Conservation (phyloP, 768 basidiomycete genomes). For the Lyophyllum atratum region DNA sequence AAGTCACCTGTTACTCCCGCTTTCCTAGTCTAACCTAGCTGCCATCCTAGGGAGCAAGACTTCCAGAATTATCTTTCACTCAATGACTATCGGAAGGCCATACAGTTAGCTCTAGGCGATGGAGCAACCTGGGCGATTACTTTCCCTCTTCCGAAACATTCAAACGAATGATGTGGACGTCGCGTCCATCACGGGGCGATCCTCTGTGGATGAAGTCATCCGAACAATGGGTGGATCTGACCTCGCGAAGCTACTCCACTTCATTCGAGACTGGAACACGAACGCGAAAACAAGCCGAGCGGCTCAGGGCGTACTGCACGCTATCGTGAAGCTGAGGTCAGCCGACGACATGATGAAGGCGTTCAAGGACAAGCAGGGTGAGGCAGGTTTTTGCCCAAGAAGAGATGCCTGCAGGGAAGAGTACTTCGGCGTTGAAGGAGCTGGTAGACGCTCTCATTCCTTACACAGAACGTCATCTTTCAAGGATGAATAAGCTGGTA, state of each 20-base stretch:
- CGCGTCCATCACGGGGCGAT: slow-evolving; percentile 62
- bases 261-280: slow-evolving; percentile 94
- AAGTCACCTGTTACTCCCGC: slow-evolving; percentile 28
- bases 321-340: slow-evolving; percentile 74
- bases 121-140: slow-evolving; percentile 88
- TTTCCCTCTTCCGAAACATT: slow-evolving; percentile 76
- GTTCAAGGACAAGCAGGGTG: slow-evolving; percentile 49
- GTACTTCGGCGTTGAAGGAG: slow-evolving; percentile 57
- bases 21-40: background rate
- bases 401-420: slow-evolving; percentile 14
- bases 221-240: slow-evolving; percentile 70
- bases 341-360: slow-evolving; percentile 74
- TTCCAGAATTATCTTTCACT: slow-evolving; percentile 87
- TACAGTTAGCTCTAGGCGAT: slow-evolving; percentile 90
- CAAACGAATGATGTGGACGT: slow-evolving; percentile 28
- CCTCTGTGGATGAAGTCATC: slow-evolving; percentile 81
- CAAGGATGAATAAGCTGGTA: slow-evolving; percentile 80
- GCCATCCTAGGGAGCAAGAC: slow-evolving; percentile 85
- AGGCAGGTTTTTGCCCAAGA: slow-evolving; percentile 30
- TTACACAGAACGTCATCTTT: slow-evolving; percentile 92
- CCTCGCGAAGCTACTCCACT: slow-evolving; percentile 77
- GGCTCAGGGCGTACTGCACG: slow-evolving; percentile 83
- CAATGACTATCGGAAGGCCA: slow-evolving; percentile 89
- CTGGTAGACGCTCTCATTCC: slow-evolving; percentile 86
- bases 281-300: slow-evolving; percentile 83